Evolutionary conservation across 108 stramenopile genomes (phyloP).

Genomic region (Fragilariopsis cylindrus): DNA sequence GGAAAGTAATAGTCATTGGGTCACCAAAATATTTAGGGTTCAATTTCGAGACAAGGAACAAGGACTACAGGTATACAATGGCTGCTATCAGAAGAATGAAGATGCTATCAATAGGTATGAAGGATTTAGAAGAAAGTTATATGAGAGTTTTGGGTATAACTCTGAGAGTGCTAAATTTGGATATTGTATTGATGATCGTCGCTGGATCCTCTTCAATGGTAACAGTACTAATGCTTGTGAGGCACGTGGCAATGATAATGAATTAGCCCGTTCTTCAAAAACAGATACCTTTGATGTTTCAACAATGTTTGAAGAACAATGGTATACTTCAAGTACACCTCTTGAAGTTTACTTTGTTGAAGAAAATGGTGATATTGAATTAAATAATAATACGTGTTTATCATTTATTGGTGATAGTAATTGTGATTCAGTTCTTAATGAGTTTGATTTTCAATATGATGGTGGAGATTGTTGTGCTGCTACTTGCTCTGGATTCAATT

Average conservation of each 20-base stretch:
- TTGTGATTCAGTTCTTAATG: background rate
- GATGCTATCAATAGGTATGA: background rate
- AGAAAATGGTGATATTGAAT: background rate
- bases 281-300: background rate
- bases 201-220: background rate
- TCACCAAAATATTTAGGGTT: background rate
- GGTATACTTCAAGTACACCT: background rate
- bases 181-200: background rate
- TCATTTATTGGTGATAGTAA: background rate
- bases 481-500: background rate
- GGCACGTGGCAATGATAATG: background rate
- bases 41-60: background rate
- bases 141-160: too few relatives aligned
- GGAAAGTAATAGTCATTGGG: background rate
- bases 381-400: background rate
- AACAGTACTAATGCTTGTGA: background rate
- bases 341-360: background rate
- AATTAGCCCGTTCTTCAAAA: background rate
- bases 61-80: background rate
- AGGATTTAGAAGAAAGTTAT: background rate
- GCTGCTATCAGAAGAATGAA: background rate
- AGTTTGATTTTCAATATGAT: constrained; percentile 1
- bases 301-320: constrained; percentile 1
- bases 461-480: constrained; percentile 5
- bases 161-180: background rate